Evolutionary conservation across 2,329 filamentous ascomycete species (phyloP).

Genomic region (Talaromyces sp.): DNA sequence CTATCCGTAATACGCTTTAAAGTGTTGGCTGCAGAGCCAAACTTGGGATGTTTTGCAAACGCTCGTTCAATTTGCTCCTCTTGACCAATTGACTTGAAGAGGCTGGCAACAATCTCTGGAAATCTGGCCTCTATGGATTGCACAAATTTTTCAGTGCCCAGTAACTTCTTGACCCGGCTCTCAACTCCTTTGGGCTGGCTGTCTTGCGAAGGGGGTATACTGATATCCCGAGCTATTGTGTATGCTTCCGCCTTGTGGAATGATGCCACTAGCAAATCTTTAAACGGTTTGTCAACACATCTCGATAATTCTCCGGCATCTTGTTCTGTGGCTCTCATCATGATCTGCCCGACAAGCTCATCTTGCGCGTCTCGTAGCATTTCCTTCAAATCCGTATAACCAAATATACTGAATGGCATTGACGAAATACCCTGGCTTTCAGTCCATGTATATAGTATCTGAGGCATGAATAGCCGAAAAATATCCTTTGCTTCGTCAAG

Average conservation of each 20-base stretch:
- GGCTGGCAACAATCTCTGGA: conserved; percentile 67
- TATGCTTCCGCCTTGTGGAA: conserved; percentile 82
- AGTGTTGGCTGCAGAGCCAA: conserved; percentile 58
- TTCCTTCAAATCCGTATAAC: conserved; percentile 64
- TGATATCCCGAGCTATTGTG: conserved; percentile 71
- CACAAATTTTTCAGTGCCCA: conserved; percentile 64
- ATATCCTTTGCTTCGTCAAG: conserved; percentile 65
- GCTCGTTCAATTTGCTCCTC: conserved; percentile 68
- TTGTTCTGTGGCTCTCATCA: conserved; percentile 72
- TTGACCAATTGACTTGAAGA: conserved; percentile 74
- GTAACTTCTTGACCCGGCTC: conserved; percentile 60
- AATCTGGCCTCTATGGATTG: conserved; percentile 65
- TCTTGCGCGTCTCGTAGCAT: conserved; percentile 67
- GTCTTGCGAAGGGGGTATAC: conserved; percentile 38
- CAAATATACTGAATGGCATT: conserved; percentile 83
- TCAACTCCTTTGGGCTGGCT: conserved; percentile 55
- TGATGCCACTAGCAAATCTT: conserved; percentile 58
- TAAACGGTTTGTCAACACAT: conserved; percentile 51
- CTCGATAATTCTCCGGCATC: conserved; percentile 58
- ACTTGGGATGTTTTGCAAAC: conserved; percentile 56
- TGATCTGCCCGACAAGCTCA: conserved; percentile 73
- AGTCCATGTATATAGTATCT: conserved; percentile 89
- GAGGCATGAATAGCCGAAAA: conserved; percentile 79
- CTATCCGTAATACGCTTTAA: conserved; percentile 66
- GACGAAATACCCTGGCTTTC: conserved; percentile 60